Percentiles rank a stretch among this genome's conserved stretches.
These are phyloP conservation scores for Blastomyces percursus DNA, from an alignment of 2,329 filamentous ascomycete species.

Conservation along the genomic window DNA sequence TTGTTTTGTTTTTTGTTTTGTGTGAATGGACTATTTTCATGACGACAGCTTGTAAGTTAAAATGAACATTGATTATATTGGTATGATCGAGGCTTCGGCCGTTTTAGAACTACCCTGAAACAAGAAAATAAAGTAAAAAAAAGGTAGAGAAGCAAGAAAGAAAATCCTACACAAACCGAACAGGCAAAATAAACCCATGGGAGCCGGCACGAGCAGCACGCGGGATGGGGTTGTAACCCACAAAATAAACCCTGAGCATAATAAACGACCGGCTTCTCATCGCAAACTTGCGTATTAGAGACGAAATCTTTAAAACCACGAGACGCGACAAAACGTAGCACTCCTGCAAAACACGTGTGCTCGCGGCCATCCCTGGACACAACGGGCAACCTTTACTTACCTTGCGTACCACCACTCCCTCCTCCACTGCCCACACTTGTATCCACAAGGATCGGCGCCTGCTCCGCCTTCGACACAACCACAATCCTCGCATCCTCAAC, in stretches of 20 bases:
- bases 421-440: neutral
- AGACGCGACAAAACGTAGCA: neutral
- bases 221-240: neutral
- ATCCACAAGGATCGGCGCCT: conserved; percentile 1
- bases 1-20: neutral
- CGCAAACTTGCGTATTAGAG: no score
- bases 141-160: neutral
- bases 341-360: neutral
- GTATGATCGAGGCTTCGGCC: neutral
- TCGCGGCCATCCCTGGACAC: neutral
- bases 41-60: neutral
- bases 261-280: neutral
- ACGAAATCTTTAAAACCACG: neutral
- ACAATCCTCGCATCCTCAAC: conserved; percentile 56
- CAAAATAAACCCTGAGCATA: neutral
- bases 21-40: neutral
- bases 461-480: conserved; percentile 17
- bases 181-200: neutral
- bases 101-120: neutral
- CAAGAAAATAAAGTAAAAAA: neutral
- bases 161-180: neutral
- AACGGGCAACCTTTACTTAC: neutral
- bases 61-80: neutral
- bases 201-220: neutral
- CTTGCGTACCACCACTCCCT: neutral